Percentiles rank a stretch among this genome's conserved stretches.
Evolutionary conservation across 2,329 filamentous ascomycete genomes (phyloP).

Genomic region (Colletotrichum lini): DNA sequence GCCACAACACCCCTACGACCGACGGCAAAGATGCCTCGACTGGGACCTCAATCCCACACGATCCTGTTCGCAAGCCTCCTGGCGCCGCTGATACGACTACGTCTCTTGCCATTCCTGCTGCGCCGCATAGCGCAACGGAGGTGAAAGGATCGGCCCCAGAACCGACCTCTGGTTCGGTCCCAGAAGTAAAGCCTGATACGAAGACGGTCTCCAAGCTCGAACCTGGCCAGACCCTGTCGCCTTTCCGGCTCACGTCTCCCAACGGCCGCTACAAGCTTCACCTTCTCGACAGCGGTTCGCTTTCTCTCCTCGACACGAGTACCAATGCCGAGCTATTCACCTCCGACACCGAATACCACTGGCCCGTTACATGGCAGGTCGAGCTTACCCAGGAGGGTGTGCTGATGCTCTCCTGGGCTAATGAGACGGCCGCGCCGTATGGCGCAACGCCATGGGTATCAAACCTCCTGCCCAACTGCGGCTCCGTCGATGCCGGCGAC

Average conservation of each 20-base stretch:
- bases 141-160: not conserved
- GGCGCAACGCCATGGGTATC: slow-evolving; percentile 44
- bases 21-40: slow-evolving; percentile 21
- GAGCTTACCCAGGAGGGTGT: slow-evolving; percentile 42
- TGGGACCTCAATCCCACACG: not conserved
- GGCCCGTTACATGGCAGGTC: slow-evolving; percentile 43
- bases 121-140: not conserved
- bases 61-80: not conserved
- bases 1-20: slow-evolving; percentile 12
- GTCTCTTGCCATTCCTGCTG: not conserved
- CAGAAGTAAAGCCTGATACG: not conserved
- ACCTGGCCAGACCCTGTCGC: slow-evolving; percentile 33
- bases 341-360: slow-evolving; percentile 44
- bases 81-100: not conserved
- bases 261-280: slow-evolving; percentile 38
- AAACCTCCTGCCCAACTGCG: slow-evolving; percentile 40
- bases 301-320: slow-evolving; percentile 38
- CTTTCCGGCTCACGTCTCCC: slow-evolving; percentile 39
- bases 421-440: slow-evolving; percentile 40
- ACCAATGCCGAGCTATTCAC: slow-evolving; percentile 42
- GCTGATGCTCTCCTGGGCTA: slow-evolving; percentile 43
- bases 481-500: slow-evolving; percentile 8
- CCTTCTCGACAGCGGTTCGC: slow-evolving; percentile 41
- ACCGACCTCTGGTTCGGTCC: slow-evolving; percentile 1
- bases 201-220: slow-evolving; percentile 27